phyloP scores from a whole-genome alignment of 306 rosid genomes.

The Mimosa pudica region DNA sequence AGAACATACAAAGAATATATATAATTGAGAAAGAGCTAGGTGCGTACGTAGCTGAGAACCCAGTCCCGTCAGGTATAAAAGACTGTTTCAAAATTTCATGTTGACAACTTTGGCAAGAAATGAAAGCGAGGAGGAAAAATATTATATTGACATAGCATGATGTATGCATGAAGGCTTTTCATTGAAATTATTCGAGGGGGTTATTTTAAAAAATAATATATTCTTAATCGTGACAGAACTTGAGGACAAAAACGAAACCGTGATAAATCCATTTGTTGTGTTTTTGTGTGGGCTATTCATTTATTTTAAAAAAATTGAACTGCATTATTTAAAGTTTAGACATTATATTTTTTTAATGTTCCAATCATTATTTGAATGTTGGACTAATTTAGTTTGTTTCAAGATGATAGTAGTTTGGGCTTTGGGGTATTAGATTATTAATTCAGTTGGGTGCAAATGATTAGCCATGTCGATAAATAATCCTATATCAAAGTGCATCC shows the following conservation, averaged over 20 bases:
- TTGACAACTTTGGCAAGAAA: no score
- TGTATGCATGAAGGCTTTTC: background rate
- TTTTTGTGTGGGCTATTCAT: background rate
- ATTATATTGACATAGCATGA: background rate
- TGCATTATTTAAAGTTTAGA: background rate
- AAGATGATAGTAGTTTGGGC: background rate
- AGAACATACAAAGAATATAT: no score
- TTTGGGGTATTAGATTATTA: background rate
- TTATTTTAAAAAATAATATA: background rate
- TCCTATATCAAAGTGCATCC: background rate
- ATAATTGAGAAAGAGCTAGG: no score
- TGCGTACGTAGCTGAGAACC: no score
- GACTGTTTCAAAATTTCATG: no score
- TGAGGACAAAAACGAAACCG: background rate
- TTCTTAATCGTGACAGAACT: constrained; percentile 2
- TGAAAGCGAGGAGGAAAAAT: no score
- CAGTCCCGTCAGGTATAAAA: no score
- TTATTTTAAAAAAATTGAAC: background rate
- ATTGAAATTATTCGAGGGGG: background rate
- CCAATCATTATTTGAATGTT: background rate
- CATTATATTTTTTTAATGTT: background rate
- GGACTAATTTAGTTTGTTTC: background rate
- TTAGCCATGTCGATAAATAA: no score
- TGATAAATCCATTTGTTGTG: background rate
- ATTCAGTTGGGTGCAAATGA: no score